These are phyloP conservation scores for Gymnopilus junonius DNA, from an alignment of 768 basidiomycete genomes.

Conservation along the genomic window DNA sequence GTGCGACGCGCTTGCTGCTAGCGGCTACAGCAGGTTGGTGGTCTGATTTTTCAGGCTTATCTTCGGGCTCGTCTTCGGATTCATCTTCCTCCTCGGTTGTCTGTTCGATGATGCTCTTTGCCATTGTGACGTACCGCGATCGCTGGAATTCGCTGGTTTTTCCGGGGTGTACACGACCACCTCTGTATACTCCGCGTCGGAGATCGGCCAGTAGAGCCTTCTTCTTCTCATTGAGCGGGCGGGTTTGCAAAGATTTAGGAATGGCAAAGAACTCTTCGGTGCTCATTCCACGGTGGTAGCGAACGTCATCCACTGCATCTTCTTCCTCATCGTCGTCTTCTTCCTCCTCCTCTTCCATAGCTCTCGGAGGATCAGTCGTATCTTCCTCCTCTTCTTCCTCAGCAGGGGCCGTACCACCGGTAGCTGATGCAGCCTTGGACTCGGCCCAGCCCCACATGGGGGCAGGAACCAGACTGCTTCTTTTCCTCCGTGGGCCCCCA, in stretches of 20 bases:
- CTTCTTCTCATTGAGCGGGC: neutral
- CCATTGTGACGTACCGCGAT: neutral
- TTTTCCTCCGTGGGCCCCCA: constrained; percentile 47
- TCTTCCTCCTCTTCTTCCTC: constrained; percentile 64
- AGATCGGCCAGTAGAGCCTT: neutral
- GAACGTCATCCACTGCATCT: constrained; percentile 38
- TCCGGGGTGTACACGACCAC: neutral
- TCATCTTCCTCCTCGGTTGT: constrained; percentile 10
- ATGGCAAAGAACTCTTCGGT: neutral
- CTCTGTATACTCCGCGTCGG: neutral
- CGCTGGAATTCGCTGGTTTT: neutral
- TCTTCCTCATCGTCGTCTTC: constrained; percentile 34
- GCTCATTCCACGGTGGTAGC: neutral
- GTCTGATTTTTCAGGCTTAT: constrained; percentile 15
- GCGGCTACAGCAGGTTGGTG: constrained; percentile 9
- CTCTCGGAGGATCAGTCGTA: constrained; percentile 42
- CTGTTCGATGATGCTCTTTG: neutral
- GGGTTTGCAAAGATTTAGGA: neutral
- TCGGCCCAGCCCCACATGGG: constrained; percentile 91
- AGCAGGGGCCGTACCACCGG: constrained; percentile 33
- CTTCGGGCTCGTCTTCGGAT: constrained; percentile 11
- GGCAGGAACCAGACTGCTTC: constrained; percentile 73
- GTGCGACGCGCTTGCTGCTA: constrained; percentile 7
- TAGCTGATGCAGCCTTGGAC: constrained; percentile 32
- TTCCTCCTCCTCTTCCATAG: constrained; percentile 65